Evolutionary conservation across 2,329 filamentous ascomycete genomes (phyloP), one percentile per base, ranked within the genome.

Genomic region (Colletotrichum lini): DNA sequence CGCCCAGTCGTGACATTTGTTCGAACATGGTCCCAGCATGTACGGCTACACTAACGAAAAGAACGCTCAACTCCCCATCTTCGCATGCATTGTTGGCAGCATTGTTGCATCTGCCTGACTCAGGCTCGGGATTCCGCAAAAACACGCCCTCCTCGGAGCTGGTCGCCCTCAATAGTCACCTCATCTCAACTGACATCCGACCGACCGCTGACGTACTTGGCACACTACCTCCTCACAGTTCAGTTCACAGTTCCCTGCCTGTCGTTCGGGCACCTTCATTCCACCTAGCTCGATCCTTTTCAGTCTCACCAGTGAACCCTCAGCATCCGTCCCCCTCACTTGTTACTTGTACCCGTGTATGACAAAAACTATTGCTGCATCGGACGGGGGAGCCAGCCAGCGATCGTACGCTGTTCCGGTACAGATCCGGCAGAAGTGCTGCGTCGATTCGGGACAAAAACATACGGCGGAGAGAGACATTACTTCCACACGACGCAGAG

Each of bases 351-450:
- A 13, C 15, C 8, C n/a, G 45, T 49, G 9, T 40, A 26, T n/a
- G 23, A 9, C 62, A 57, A 40, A 47, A 35, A 47, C n/a, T 26
- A 53, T 69, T 59, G 50, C 63, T 54, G 42, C 57, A 58, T 53
- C 58, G 45, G 30, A 47, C 21, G 30, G 40, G 26, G 50, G 35
- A 18, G 16, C 47, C 47, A 21, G 40, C 52, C 40, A 50, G 65
- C 68, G 52, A 71, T 71, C 65, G 47, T 23, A 68, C 58, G 45
- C 45, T 63, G 23, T 60, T 68, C 65, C 59, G 65, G 45, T 62
- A 54, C 65, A 63, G 65, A 68, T 71, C 65, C 68, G 58, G 52
- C 68, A 30, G 68, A 45, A 45, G 50, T 40, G 68, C 63, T 50
- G 52, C 68, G 67, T 68, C 26, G 65, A 71, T 58, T 60, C 47